These are phyloP conservation scores for Didymella pinodella DNA, from an alignment of 2,329 filamentous ascomycete species.

Conservation along the genomic window DNA sequence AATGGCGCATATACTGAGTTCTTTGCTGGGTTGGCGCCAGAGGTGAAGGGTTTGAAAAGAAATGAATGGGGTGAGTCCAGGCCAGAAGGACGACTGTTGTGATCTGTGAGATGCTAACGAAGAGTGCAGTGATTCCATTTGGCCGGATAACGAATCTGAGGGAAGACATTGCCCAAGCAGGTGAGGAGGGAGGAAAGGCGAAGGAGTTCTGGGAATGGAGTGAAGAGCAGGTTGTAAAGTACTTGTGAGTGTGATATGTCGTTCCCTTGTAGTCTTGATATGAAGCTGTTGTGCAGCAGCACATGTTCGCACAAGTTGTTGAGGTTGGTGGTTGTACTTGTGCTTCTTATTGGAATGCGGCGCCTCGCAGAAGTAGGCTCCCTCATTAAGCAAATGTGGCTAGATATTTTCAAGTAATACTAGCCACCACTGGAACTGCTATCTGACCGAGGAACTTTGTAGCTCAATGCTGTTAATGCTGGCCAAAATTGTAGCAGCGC, in stretches of 20 bases:
- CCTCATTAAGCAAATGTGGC: background rate
- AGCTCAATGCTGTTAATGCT: background rate
- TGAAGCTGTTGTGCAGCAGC: background rate
- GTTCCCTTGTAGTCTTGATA: background rate
- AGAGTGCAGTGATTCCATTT: conserved; percentile 57
- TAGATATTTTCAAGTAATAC: background rate
- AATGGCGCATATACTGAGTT: conserved; percentile 39
- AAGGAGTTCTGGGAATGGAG: conserved; percentile 57
- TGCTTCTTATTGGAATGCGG: background rate
- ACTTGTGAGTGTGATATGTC: conserved; percentile 14
- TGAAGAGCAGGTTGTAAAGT: conserved; percentile 46
- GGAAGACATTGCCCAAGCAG: conserved; percentile 37
- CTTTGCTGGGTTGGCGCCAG: conserved; percentile 33
- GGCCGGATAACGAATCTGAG: conserved; percentile 44
- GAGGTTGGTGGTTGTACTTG: background rate
- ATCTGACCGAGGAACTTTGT: background rate
- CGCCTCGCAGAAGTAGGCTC: background rate
- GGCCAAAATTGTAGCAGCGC: background rate
- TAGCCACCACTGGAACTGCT: background rate
- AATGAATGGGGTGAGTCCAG: conserved; percentile 38
- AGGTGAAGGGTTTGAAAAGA: conserved; percentile 30
- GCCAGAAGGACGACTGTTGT: background rate
- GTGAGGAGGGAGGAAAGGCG: conserved; percentile 40
- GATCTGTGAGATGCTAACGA: background rate
- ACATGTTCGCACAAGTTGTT: background rate